Evolutionary conservation across 768 basidiomycete genomes (phyloP).

Genomic region (Piloderma croceum): DNA sequence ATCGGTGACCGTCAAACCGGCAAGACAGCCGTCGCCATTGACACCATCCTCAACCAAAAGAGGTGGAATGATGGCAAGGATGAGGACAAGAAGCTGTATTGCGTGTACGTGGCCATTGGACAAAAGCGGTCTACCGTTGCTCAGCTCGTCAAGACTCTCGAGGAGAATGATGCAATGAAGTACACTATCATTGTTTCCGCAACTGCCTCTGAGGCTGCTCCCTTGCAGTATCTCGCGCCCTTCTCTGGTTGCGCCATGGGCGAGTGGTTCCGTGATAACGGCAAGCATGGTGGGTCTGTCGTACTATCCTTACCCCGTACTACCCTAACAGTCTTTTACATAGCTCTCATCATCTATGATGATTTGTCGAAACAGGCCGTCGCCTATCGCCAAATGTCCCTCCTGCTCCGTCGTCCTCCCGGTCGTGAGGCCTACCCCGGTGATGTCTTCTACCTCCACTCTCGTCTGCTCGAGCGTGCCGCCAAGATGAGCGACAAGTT

Average conservation of each 20-base stretch:
- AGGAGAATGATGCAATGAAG: conserved; percentile 99
- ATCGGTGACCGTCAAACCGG: conserved; percentile 99
- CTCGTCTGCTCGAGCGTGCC: conserved; percentile 98
- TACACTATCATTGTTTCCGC: conserved; percentile 99
- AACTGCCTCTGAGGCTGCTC: conserved; percentile 98
- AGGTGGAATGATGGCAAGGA: conserved; percentile 98
- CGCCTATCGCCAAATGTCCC: conserved; percentile 99
- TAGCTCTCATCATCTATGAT: conserved; percentile 98
- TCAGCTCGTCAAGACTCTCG: conserved; percentile 98
- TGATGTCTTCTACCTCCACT: conserved; percentile 99
- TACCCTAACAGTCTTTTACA: conserved; percentile 10
- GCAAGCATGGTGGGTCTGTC: conserved; percentile 82
- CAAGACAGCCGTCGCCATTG: conserved; percentile 98
- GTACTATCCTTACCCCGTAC: not conserved
- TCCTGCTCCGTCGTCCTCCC: conserved; percentile 98
- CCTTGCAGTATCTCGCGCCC: conserved; percentile 97
- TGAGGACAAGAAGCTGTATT: conserved; percentile 97
- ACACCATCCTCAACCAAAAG: conserved; percentile 99
- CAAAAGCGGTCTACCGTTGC: conserved; percentile 99
- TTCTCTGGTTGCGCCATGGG: conserved; percentile 99
- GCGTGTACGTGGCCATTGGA: conserved; percentile 98
- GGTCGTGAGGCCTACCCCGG: conserved; percentile 99
- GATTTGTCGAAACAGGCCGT: conserved; percentile 99
- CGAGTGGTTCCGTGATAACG: conserved; percentile 99
- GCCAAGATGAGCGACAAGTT: conserved; percentile 99